Evolutionary conservation across 805 yeast species (phyloP), one percentile per base, ranked within the genome.

Genomic region (Wickerhamomyces kurtzmanii): DNA sequence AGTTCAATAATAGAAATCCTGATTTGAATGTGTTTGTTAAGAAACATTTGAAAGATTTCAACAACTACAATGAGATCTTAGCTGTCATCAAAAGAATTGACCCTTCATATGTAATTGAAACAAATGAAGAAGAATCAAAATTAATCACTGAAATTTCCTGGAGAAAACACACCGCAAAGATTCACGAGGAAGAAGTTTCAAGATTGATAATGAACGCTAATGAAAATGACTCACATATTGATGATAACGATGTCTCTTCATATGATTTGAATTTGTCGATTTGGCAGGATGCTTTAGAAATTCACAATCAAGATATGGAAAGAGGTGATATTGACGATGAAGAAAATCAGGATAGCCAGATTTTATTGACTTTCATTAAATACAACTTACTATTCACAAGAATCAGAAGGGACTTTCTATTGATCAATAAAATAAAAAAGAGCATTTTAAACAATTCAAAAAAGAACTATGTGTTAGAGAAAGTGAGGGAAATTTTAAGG

Each of bases 111-210:
- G 40, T 26, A 12, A 44, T 35, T 19, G 30, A 44, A 15, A 26
- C 31, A 18, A 45, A 40, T 10, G 41, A 43, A 6, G 31, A 42
- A 4, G 42, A 45, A 15, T 42, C 42, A 15, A 40, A 48, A 28
- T 60, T 68, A 16, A 51, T 66, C 5, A 68, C 66, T 26, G 61
- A 60, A 21, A 53, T 80, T 15, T 42, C 62, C 28, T 77, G 80
- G 70, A 58, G 84, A 38, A 59, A 65, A 12, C 75, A 75, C 48
- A 55, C 62, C 8, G 94, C 95, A 1, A 45, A 46, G 5, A 59
- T 87, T 15, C 58, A 64, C 35, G 83, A 83, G 39, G 79, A 83
- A 28, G 85, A 83, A 34, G 62, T 85, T 24, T 82, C 93, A 0
- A 68, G 66, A 44, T 56, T 65, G 23, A 57, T 81, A 23, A 59